phyloP scores from a whole-genome alignment of 805 yeast species.

The Spathaspora gorwiae region DNA sequence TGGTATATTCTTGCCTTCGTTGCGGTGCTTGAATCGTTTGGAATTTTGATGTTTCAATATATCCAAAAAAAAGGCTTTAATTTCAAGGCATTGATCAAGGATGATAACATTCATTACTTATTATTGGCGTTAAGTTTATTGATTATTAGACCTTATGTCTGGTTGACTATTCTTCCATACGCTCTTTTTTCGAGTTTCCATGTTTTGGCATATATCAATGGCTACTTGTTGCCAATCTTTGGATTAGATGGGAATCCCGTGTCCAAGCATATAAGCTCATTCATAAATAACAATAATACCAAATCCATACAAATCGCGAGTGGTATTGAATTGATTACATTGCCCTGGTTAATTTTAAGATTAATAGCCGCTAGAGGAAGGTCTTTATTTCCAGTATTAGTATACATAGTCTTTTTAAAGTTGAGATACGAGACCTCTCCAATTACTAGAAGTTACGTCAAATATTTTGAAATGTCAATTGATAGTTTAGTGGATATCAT shows the following conservation, averaged over 20 bases:
- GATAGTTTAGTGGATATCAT: conserved; percentile 27
- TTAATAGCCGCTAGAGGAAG: conserved; percentile 56
- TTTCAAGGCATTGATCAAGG: conserved; percentile 20
- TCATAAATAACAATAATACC: conserved; percentile 31
- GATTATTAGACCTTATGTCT: conserved; percentile 52
- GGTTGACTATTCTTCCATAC: conserved; percentile 68
- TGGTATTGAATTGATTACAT: conserved; percentile 39
- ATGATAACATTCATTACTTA: conserved; percentile 75
- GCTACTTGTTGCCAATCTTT: conserved; percentile 59
- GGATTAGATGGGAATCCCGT: conserved; percentile 30
- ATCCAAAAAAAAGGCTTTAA: conserved; percentile 26
- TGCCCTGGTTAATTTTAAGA: conserved; percentile 43
- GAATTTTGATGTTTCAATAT: conserved; percentile 64
- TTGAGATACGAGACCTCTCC: conserved; percentile 72
- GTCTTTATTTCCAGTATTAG: conserved; percentile 55
- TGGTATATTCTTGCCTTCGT: conserved; percentile 59
- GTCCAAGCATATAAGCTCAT: conserved; percentile 37
- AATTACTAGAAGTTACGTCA: conserved; percentile 64
- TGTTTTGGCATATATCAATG: conserved; percentile 63
- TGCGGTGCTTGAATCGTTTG: conserved; percentile 69
- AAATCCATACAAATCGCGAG: conserved; percentile 38
- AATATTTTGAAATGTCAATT: conserved; percentile 56
- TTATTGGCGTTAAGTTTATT: conserved; percentile 47
- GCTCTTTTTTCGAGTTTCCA: conserved; percentile 79
- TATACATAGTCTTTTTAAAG: conserved; percentile 64